Evolutionary conservation across 2,329 filamentous ascomycete species (phyloP).

Genomic region (Chaetomium olivaceum): DNA sequence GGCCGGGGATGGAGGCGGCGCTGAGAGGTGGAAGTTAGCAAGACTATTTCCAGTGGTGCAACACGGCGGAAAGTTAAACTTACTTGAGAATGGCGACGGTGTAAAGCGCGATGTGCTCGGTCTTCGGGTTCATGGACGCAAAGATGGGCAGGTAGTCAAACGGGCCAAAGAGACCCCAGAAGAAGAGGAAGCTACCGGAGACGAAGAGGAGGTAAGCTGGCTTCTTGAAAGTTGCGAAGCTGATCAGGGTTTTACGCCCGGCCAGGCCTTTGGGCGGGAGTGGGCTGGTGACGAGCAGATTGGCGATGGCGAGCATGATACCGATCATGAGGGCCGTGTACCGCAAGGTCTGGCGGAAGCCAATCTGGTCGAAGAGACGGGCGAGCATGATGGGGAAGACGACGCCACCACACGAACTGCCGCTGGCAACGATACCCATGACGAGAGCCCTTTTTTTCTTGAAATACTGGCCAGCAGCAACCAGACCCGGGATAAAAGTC

Average conservation of each 20-base stretch:
- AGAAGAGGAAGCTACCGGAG: conserved; percentile 12
- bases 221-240: conserved; percentile 4
- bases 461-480: conserved; percentile 9
- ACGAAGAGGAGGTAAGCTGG: conserved; percentile 11
- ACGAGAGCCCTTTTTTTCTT: conserved; percentile 4
- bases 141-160: conserved; percentile 16
- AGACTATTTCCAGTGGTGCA: background rate
- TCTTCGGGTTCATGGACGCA: background rate
- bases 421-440: conserved; percentile 1
- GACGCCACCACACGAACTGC: conserved; percentile 10
- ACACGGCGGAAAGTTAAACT: background rate
- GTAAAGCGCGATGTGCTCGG: background rate
- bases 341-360: conserved; percentile 10
- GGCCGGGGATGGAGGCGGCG: conserved; percentile 9
- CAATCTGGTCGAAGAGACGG: conserved; percentile 15
- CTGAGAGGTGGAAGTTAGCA: background rate
- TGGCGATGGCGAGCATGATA: conserved; percentile 12
- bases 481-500: conserved; percentile 5
- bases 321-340: conserved; percentile 13
- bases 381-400: conserved; percentile 15
- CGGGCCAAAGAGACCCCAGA: conserved; percentile 14
- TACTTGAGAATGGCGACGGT: conserved; percentile 13
- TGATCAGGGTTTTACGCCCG: background rate
- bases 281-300: conserved; percentile 3
- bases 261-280: conserved; percentile 7